Conservation (phyloP, 2,329 filamentous ascomycete species). For the Cladosporium cucumerinum region DNA sequence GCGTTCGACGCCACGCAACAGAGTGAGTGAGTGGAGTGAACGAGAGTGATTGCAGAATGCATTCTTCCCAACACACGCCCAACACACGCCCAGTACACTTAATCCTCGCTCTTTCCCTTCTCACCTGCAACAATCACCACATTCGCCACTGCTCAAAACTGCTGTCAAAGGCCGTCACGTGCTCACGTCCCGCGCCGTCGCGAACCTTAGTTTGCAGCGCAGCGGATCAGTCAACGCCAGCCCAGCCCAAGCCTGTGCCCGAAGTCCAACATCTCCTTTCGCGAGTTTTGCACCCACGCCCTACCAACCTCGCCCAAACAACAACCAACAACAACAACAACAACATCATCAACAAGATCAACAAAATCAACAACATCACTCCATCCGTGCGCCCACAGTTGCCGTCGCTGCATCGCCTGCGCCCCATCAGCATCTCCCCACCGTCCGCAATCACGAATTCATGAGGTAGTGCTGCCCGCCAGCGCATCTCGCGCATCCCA, state of each 20-base stretch:
- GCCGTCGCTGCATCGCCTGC: neutral
- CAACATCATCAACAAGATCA: too few relatives aligned
- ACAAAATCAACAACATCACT: neutral
- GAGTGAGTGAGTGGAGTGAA: neutral
- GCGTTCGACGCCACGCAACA: neutral
- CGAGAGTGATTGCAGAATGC: neutral
- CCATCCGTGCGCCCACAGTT: neutral
- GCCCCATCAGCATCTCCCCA: neutral
- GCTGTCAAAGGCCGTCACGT: neutral
- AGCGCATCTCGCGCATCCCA: slow-evolving; percentile 15
- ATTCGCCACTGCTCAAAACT: neutral
- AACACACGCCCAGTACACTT: neutral
- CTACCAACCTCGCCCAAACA: slow-evolving; percentile 5
- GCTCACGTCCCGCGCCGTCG: slow-evolving; percentile 1
- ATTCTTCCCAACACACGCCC: neutral
- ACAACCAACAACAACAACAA: neutral
- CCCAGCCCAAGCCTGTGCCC: neutral
- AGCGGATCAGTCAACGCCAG: neutral
- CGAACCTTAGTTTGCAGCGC: neutral
- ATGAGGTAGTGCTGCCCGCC: slow-evolving; percentile 17
- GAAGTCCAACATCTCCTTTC: slow-evolving; percentile 13
- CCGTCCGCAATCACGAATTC: neutral
- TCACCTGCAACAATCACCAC: neutral
- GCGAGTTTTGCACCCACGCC: slow-evolving; percentile 5
- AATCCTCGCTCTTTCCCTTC: neutral